Base-by-base conservation (phyloP, 2,329 filamentous ascomycete genomes). In the Didymella glomerata region DNA sequence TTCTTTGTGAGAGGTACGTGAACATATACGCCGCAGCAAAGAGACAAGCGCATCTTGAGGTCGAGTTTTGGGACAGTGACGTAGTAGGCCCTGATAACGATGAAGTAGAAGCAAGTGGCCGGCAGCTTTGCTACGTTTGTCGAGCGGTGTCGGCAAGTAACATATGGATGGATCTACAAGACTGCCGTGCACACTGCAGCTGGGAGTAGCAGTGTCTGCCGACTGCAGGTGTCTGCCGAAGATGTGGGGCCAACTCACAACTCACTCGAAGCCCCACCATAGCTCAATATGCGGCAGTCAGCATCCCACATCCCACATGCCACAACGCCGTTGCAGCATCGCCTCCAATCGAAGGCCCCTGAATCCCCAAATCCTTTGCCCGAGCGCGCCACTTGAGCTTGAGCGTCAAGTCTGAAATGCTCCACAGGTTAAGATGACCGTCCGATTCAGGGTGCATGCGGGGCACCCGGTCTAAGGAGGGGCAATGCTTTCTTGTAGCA, bases 251-350 rank as follows among this genome's bases (percentile, higher is more conserved):
- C 13, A 16, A 2, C 18, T 34, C n/a, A 30, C 6, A 13, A 10
- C 4, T 20, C 36, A 11, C 22, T 13, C 34, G 51, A 54, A 64
- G 67, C 68, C 68, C 68, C 67, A 69, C 67, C 65, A 66, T 40
- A 40, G 36, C 36, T 40, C 36, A 20, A 40, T 40, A 40, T 40
- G 36, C 36, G 18, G 18, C 20, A 40, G 36, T 20, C 64, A 65
- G 65, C 58, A 57, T 67, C 68, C 68, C 68, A 68, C 66, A 63
- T 67, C 68, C 68, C 68, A 69, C 66, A 63, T 66, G 36, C 49
- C 55, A 49, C 48, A 58, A 40, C 32, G 44, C 45, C 36, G 18
- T 40, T 40, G 36, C 36, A 20, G 36, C 36, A 40, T 48, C 55
- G 65, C 62, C 57, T 67, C 68, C 67, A 69, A 70, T 69, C 64